Conservation (phyloP, 306 rosid genomes). For the Cyclanthera cordifolia region DNA sequence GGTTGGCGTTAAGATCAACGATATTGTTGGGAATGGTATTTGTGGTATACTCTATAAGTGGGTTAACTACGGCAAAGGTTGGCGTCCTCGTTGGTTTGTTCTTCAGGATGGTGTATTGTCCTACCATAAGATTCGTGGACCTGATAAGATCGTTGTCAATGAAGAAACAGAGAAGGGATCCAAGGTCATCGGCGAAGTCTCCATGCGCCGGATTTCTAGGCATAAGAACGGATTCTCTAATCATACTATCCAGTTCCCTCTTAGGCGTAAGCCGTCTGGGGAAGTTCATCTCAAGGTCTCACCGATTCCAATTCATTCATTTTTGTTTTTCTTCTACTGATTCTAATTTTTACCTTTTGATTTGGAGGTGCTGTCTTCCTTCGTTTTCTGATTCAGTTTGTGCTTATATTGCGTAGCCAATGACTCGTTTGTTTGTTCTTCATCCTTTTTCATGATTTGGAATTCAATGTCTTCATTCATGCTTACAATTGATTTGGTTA, state of each 20-base stretch:
- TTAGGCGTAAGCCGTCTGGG: conserved; percentile 74
- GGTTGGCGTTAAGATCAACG: conserved; percentile 75
- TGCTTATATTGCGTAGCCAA: background rate
- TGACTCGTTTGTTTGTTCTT: background rate
- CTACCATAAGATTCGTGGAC: conserved; percentile 93
- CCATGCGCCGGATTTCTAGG: conserved; percentile 57
- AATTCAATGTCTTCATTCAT: background rate
- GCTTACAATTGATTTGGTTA: background rate
- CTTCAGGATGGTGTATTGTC: conserved; percentile 91
- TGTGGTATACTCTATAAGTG: conserved; percentile 80
- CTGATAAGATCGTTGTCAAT: conserved; percentile 73
- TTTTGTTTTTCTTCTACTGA: no score
- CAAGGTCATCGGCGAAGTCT: conserved; percentile 81
- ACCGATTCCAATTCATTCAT: background rate
- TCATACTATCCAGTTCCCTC: conserved; percentile 17
- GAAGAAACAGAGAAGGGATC: conserved; percentile 84
- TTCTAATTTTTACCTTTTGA: background rate
- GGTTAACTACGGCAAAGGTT: conserved; percentile 99
- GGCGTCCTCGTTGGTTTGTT: conserved; percentile 95
- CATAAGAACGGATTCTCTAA: conserved; percentile 31
- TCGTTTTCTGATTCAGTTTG: background rate
- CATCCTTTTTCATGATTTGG: background rate
- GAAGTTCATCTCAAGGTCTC: conserved; percentile 94
- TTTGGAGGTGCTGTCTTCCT: conserved; percentile 5
- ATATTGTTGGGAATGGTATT: conserved; percentile 86